Base-by-base conservation (phyloP, 106 monocot genomes). In the Triglochin maritima region DNA sequence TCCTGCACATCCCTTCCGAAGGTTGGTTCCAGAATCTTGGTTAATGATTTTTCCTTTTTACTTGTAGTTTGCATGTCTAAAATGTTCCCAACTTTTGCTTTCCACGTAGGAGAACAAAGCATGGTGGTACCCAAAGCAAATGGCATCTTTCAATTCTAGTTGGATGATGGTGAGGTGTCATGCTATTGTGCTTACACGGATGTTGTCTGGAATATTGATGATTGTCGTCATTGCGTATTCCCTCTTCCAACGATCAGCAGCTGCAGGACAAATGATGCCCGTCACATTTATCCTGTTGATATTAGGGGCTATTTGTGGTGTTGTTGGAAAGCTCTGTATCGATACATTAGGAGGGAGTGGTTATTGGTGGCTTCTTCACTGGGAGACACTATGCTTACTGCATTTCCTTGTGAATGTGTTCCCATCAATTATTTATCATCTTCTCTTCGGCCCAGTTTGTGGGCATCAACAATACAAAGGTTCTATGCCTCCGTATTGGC, bases 301-400 rank as follows among this genome's bases (percentile, higher is more conserved):
- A 13, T 59, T 96, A 43, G 90, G 81, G 48, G 60, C 70, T n/a
- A 49, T 72, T 4, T 96, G 96, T 60, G 96, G 96, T 66, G 13
- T 77, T 61, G 76, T 80, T 12, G 96, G 96, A 53, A 96, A 84
- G 71, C 54, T 83, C 9, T 96, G 96, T 43, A 77, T 96, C 0
- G 96, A 96, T 47, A 81, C 91, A 8, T 51, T 96, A 47, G 96
- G 96, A 44, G 96, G 88, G 50, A 83, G 75, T 70, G 96, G 96
- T 46, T 72, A 80, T 61, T 14, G 8, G 13, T 96, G 90, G 91
- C 88, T 96, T 65, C 10, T 96, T 2, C 81, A 72, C 14, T 96
- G 96, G 96, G 96, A 96, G 56, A 9, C 49, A 9, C 46, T 90
- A 56, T 91, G 90, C 68, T 68, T 81, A 59, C 47, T 96, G 64